A percentile compares a stretch with the other conserved stretches of the same genome.
phyloP scores from a whole-genome alignment of 768 basidiomycete genomes.

The Auricularia cornea region DNA sequence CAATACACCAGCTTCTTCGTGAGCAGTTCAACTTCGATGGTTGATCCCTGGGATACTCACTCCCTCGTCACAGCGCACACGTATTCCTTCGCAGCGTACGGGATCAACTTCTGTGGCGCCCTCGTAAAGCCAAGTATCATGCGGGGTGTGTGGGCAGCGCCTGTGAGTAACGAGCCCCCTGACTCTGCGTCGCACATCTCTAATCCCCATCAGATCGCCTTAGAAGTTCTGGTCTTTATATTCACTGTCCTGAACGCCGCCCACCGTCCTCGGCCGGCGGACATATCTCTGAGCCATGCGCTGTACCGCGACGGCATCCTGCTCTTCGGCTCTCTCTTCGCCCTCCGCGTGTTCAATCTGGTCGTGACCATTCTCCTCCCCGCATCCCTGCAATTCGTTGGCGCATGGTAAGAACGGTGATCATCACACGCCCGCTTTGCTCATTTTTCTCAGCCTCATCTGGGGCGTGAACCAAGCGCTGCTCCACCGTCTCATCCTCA shows the following conservation, averaged over 20 bases:
- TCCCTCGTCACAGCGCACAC: not conserved
- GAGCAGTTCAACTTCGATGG: not conserved
- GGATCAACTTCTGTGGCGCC: not conserved
- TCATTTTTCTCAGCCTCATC: not conserved
- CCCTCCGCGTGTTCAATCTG: not conserved
- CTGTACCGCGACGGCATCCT: not conserved
- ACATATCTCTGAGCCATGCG: not conserved
- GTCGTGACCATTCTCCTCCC: not conserved
- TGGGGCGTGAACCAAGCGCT: not conserved
- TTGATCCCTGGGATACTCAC: not conserved
- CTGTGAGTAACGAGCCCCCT: not conserved
- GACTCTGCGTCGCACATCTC: too few relatives aligned
- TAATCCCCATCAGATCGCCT: not conserved
- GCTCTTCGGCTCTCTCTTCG: not conserved
- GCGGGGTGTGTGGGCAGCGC: not conserved
- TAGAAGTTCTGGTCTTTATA: not conserved
- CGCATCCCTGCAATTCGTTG: not conserved
- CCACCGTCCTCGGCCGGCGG: not conserved
- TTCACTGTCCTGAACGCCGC: not conserved
- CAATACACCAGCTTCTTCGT: not conserved
- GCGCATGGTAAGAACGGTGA: not conserved
- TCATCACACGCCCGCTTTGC: not conserved
- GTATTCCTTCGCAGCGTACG: not conserved
- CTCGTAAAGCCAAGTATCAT: not conserved
- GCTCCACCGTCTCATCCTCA: not conserved